phyloP scores from a whole-genome alignment of 192 early-diverging fungal species.

The Podila minutissima region DNA sequence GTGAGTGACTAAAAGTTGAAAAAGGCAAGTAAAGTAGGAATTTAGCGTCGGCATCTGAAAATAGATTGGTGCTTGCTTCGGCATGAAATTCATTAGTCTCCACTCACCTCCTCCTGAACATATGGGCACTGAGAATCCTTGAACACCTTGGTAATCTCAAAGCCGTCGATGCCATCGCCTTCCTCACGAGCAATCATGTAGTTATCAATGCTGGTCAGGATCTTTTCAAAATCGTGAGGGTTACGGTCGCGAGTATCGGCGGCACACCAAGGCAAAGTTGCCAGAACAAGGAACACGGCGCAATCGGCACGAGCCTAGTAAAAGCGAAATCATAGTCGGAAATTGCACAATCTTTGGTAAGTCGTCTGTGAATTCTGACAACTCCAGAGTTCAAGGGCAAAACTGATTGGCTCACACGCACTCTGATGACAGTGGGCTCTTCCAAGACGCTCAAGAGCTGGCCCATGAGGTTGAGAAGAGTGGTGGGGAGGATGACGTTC shows the following conservation, averaged over 20 bases:
- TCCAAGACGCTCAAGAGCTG: conserved; percentile 68
- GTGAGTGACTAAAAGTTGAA: conserved; percentile 26
- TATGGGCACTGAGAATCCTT: conserved; percentile 48
- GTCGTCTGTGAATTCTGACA: too few species aligned
- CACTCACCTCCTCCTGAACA: conserved; percentile 43
- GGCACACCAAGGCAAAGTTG: conserved; percentile 78
- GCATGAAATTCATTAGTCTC: not conserved
- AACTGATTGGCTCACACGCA: conserved; percentile 1
- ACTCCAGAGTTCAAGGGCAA: not conserved
- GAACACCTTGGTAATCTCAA: conserved; percentile 43
- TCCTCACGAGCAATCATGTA: conserved; percentile 59
- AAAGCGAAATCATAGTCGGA: not conserved
- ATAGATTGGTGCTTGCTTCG: not conserved
- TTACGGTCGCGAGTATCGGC: conserved; percentile 60
- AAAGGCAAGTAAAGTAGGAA: not conserved
- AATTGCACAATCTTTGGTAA: not conserved
- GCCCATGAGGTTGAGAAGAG: conserved; percentile 73
- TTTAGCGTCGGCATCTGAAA: not conserved
- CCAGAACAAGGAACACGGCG: conserved; percentile 78
- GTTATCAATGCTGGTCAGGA: conserved; percentile 57
- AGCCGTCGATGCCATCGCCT: conserved; percentile 40
- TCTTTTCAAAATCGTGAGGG: conserved; percentile 58
- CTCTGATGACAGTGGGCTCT: conserved; percentile 57
- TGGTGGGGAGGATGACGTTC: conserved; percentile 74
- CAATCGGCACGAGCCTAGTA: conserved; percentile 65